A percentile compares a stretch with the other conserved stretches of the same genome.
Conservation (phyloP, 768 basidiomycete species). For the Rhodocollybia butyracea region DNA sequence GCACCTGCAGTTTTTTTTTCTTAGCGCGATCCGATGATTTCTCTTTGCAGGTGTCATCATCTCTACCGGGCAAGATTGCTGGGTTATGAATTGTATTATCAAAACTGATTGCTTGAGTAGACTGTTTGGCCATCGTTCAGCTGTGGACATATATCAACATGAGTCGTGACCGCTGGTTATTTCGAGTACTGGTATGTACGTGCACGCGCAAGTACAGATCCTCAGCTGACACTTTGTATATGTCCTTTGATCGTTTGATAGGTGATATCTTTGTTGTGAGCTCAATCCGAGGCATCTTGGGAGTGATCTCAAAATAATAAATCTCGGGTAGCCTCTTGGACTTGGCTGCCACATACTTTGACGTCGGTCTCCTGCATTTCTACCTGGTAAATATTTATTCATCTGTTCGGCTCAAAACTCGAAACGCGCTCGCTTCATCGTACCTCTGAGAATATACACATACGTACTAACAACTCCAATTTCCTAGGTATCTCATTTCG, state of each 20-base stretch:
- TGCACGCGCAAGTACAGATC: background rate
- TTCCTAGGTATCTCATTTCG: constrained; percentile 5
- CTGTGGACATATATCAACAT: constrained; percentile 5
- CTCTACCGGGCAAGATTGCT: background rate
- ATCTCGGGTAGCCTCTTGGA: background rate
- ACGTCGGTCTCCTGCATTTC: background rate
- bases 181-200: background rate
- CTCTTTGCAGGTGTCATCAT: background rate
- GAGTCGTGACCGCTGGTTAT: constrained; percentile 2
- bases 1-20: background rate
- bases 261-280: constrained; percentile 4
- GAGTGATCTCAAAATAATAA: background rate
- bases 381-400: background rate
- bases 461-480: background rate
- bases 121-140: constrained; percentile 6
- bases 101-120: background rate
- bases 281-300: background rate
- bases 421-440: too few species aligned
- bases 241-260: background rate
- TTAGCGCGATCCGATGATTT: background rate
- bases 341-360: constrained; percentile 1
- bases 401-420: too few species aligned
- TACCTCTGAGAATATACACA: background rate
- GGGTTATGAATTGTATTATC: background rate
- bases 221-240: background rate